Evolutionary conservation across 2,329 filamentous ascomycete genomes (phyloP).

Genomic region (Ascochyta koolunga): DNA sequence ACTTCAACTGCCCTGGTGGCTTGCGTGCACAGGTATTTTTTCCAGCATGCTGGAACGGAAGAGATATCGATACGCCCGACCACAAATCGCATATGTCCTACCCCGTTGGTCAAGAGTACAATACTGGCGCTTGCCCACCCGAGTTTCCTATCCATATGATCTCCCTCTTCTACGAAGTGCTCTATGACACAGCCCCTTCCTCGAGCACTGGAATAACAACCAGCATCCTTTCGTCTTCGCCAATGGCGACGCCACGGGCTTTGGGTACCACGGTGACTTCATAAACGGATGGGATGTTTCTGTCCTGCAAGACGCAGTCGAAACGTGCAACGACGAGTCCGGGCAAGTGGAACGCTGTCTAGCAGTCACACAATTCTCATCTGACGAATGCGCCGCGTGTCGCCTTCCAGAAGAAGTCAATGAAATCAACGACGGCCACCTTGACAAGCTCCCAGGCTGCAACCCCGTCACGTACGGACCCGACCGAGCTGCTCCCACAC

Average conservation of each 20-base stretch:
- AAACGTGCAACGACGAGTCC: slow-evolving; percentile 63
- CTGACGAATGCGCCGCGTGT: slow-evolving; percentile 58
- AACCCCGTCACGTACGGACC: slow-evolving; percentile 56
- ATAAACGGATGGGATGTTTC: slow-evolving; percentile 71
- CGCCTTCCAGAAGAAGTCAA: slow-evolving; percentile 54
- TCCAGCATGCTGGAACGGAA: slow-evolving; percentile 75
- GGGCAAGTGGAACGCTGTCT: slow-evolving; percentile 46
- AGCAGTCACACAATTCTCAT: slow-evolving; percentile 53
- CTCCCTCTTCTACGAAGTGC: slow-evolving; percentile 64
- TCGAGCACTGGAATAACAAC: slow-evolving; percentile 53
- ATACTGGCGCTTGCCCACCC: slow-evolving; percentile 60
- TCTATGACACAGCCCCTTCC: slow-evolving; percentile 58
- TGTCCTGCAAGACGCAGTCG: slow-evolving; percentile 69
- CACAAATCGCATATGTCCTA: slow-evolving; percentile 69
- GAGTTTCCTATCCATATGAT: slow-evolving; percentile 61
- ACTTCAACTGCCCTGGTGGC: slow-evolving; percentile 66
- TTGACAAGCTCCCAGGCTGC: slow-evolving; percentile 62
- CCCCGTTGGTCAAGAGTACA: slow-evolving; percentile 54
- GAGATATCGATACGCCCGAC: slow-evolving; percentile 61
- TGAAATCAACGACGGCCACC: slow-evolving; percentile 53
- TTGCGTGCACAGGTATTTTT: slow-evolving; percentile 73
- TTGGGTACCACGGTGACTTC: slow-evolving; percentile 74
- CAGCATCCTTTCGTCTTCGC: slow-evolving; percentile 63
- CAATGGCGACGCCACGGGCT: slow-evolving; percentile 73
- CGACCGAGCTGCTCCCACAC: slow-evolving; percentile 46